Conservation (phyloP, 2,329 filamentous ascomycete species). For the Ophiostoma fasciatum region DNA sequence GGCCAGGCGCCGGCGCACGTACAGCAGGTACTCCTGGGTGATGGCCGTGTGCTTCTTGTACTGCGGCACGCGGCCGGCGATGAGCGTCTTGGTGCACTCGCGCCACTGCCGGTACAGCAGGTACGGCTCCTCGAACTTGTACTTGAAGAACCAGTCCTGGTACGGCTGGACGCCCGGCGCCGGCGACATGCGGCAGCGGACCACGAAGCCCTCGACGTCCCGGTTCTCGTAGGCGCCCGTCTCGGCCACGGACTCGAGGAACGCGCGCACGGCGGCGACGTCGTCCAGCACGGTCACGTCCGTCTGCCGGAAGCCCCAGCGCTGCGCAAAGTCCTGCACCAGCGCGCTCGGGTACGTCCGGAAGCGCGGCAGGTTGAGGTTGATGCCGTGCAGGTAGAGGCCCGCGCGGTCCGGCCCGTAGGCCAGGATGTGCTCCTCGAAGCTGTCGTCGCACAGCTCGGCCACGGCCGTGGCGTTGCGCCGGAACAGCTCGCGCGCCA, state of each 20-base stretch:
- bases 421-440: conserved; percentile 91
- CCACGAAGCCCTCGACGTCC: conserved; percentile 93
- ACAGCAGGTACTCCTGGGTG: conserved; percentile 80
- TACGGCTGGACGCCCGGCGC: conserved; percentile 39
- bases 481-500: conserved; percentile 58
- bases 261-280: conserved; percentile 56
- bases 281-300: conserved; percentile 66
- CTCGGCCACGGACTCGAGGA: conserved; percentile 73
- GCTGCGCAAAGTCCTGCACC: conserved; percentile 80
- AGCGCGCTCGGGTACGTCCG: conserved; percentile 67
- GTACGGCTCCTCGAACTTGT: conserved; percentile 98
- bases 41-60: conserved; percentile 80
- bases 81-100: conserved; percentile 86
- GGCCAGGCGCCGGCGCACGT: conserved; percentile 59
- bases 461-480: conserved; percentile 92
- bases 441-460: conserved; percentile 88
- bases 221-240: conserved; percentile 81
- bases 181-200: conserved; percentile 64
- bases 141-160: conserved; percentile 99
- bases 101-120: conserved; percentile 98
- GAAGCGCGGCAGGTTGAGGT: conserved; percentile 87
- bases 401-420: conserved; percentile 74
- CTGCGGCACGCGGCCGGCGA: conserved; percentile 56
- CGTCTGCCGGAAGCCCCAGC: conserved; percentile 89
- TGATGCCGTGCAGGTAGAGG: conserved; percentile 90